phyloP scores from a whole-genome alignment of 192 early-diverging fungal species.

The Coemansia sp. region DNA sequence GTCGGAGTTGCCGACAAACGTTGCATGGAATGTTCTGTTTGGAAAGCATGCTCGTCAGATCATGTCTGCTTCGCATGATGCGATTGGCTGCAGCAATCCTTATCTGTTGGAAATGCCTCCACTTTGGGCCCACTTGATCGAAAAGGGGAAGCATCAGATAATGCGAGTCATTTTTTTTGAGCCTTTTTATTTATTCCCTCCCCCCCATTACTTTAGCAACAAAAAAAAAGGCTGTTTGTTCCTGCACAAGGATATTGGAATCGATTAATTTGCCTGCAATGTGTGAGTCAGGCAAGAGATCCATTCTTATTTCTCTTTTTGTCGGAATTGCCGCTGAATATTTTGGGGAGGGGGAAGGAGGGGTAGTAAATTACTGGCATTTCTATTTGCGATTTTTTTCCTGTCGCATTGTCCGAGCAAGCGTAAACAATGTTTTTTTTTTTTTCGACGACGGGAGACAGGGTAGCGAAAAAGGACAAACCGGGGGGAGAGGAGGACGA shows the following conservation, averaged over 20 bases:
- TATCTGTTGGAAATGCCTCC: slow-evolving; percentile 1
- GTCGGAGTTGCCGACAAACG: slow-evolving; percentile 5
- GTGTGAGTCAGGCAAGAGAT: no score
- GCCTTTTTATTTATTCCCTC: no score
- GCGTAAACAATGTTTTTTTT: not conserved
- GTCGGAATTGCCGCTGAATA: not conserved
- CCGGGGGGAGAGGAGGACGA: not conserved
- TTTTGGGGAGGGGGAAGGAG: not conserved
- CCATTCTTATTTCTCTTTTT: no score
- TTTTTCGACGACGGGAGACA: not conserved
- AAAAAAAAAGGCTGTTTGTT: not conserved
- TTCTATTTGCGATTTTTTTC: not conserved
- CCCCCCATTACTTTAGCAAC: no score
- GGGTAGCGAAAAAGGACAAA: no score
- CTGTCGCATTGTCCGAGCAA: not conserved
- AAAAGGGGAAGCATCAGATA: not conserved
- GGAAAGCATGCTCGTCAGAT: not conserved
- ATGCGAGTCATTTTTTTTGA: not conserved
- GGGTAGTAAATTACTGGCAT: not conserved
- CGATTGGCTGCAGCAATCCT: slow-evolving; percentile 4
- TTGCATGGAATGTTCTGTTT: not conserved
- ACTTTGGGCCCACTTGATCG: not conserved
- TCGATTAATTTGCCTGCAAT: not conserved
- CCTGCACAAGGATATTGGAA: not conserved
- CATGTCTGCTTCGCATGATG: not conserved